A percentile compares a stretch with the other conserved stretches of the same genome.
Evolutionary conservation across 345 rosid genomes (phyloP).

Genomic region (Linum trigynum): DNA sequence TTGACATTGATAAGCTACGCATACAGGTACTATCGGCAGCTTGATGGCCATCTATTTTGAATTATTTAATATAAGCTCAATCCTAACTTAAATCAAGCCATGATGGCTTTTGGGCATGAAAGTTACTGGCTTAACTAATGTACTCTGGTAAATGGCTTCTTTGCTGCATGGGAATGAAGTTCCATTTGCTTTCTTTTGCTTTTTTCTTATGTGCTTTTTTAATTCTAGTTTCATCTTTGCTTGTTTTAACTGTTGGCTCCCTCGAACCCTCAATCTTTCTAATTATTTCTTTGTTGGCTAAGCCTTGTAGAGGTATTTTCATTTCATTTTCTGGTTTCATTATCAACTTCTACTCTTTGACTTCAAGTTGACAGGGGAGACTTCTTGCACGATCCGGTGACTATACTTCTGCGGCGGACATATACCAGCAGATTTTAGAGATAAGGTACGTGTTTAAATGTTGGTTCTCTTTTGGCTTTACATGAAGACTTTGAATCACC

Average conservation of each 20-base stretch:
- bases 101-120: background rate
- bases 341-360: slow-evolving; percentile 36
- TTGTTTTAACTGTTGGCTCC: background rate
- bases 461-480: background rate
- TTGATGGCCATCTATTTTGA: background rate
- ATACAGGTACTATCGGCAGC: slow-evolving; percentile 62
- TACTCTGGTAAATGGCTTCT: background rate
- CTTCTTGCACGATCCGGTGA: slow-evolving; percentile 71
- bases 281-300: too few species aligned
- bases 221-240: background rate
- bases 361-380: slow-evolving; percentile 99
- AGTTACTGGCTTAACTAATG: background rate
- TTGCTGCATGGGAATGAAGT: background rate
- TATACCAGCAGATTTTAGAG: slow-evolving; percentile 66
- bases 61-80: background rate
- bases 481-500: background rate
- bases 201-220: background rate
- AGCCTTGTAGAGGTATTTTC: slow-evolving; percentile 6
- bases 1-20: slow-evolving; percentile 83
- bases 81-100: background rate
- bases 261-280: background rate
- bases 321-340: slow-evolving; percentile 19
- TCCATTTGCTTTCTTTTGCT: background rate
- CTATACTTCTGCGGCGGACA: slow-evolving; percentile 47
- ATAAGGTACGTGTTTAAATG: slow-evolving; percentile 46